These are phyloP conservation scores for Umbelopsis ramanniana DNA, from an alignment of 192 early-diverging fungal species.

Conservation along the genomic window DNA sequence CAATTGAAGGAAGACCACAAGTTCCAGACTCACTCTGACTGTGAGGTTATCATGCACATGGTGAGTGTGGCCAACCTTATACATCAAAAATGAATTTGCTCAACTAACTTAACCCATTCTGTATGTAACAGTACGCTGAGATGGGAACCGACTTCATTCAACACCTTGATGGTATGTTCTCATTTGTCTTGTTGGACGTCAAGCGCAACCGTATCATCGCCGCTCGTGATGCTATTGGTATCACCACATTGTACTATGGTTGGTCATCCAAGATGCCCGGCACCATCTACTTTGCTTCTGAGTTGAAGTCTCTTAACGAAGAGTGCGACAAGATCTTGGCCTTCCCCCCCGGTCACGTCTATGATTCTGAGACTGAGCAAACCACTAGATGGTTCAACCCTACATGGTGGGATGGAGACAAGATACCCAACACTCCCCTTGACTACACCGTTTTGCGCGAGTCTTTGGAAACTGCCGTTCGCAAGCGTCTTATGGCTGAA, in stretches of 20 bases:
- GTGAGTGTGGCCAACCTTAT: conserved; percentile 46
- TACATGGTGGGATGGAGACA: conserved; percentile 80
- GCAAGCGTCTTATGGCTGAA: conserved; percentile 97
- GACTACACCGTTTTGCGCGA: conserved; percentile 80
- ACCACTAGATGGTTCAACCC: conserved; percentile 91
- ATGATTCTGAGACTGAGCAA: conserved; percentile 76
- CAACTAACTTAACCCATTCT: neutral
- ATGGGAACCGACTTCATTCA: conserved; percentile 80
- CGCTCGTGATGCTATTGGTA: conserved; percentile 97
- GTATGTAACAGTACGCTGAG: conserved; percentile 74
- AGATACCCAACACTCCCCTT: conserved; percentile 54
- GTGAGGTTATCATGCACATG: conserved; percentile 94
- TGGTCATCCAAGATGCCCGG: conserved; percentile 81
- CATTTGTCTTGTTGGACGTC: conserved; percentile 89
- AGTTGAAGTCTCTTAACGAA: conserved; percentile 95
- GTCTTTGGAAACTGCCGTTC: conserved; percentile 83
- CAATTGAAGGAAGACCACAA: conserved; percentile 67
- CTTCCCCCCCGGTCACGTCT: conserved; percentile 97
- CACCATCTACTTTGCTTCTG: conserved; percentile 91
- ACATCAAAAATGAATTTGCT: neutral
- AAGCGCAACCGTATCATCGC: conserved; percentile 82
- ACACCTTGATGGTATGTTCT: conserved; percentile 96
- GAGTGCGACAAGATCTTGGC: conserved; percentile 97
- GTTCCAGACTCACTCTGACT: conserved; percentile 98
- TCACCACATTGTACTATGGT: conserved; percentile 97